Evolutionary conservation across 2,329 filamentous ascomycete species (phyloP).

Genomic region (Uncinocarpus reesii): DNA sequence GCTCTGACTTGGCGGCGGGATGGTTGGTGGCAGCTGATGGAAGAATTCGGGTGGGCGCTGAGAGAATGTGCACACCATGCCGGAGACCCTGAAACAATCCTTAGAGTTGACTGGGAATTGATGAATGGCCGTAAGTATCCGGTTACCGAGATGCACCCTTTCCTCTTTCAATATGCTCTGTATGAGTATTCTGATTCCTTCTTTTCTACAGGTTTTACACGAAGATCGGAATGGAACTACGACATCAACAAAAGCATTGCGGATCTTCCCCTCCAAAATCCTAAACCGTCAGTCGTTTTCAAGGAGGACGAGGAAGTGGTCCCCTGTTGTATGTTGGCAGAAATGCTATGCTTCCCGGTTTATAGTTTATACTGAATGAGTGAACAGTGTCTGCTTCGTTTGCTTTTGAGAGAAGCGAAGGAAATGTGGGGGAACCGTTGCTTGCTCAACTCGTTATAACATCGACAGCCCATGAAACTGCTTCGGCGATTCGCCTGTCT

Average conservation of each 20-base stretch:
- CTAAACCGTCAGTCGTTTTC: conserved; percentile 40
- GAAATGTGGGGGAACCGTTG: conserved; percentile 50
- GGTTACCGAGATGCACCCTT: not conserved
- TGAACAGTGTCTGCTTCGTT: conserved; percentile 38
- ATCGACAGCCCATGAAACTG: conserved; percentile 39
- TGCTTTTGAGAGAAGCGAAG: conserved; percentile 45
- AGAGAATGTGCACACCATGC: conserved; percentile 43
- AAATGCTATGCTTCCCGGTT: not conserved
- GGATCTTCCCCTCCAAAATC: conserved; percentile 27
- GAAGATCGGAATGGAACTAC: conserved; percentile 31
- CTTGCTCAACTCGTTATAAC: conserved; percentile 46
- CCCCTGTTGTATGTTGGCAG: conserved; percentile 37
- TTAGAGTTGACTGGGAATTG: conserved; percentile 50
- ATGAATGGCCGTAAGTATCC: conserved; percentile 28
- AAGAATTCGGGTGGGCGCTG: conserved; percentile 44
- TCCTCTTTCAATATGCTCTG: not conserved
- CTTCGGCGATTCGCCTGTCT: conserved; percentile 40
- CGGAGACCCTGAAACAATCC: conserved; percentile 39
- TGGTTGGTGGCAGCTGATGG: conserved; percentile 50
- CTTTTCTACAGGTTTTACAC: conserved; percentile 27
- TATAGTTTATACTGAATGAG: not conserved
- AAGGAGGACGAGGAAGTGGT: conserved; percentile 40
- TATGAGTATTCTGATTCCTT: conserved; percentile 6
- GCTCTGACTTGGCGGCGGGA: conserved; percentile 49
- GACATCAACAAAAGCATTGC: conserved; percentile 41